A percentile compares a stretch with the other conserved stretches of the same genome.
These are phyloP conservation scores for Haplosporangium gracile DNA, from an alignment of 192 early-diverging fungal species.

Conservation along the genomic window DNA sequence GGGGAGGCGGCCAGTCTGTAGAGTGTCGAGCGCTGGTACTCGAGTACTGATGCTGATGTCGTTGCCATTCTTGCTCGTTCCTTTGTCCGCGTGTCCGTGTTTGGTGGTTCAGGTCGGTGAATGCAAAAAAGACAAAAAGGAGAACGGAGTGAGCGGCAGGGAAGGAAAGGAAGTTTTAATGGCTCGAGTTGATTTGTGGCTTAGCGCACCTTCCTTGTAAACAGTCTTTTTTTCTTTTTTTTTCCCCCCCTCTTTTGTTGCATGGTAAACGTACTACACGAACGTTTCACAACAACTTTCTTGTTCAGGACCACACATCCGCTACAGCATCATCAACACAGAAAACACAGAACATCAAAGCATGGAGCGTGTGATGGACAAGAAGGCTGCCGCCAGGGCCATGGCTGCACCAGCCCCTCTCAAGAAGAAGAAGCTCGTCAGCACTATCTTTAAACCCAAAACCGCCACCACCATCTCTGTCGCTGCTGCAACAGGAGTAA, in stretches of 20 bases:
- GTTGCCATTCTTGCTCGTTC: background rate
- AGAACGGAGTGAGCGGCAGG: background rate
- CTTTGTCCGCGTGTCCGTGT: background rate
- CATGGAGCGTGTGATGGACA: constrained; percentile 41
- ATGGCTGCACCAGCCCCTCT: constrained; percentile 44
- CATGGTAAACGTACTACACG: background rate
- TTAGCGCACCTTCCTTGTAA: background rate
- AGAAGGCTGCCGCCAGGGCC: constrained; percentile 44
- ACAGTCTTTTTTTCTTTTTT: constrained; percentile 14
- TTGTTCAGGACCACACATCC: background rate
- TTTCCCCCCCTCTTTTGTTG: background rate
- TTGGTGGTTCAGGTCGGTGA: background rate
- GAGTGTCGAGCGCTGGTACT: constrained; percentile 36
- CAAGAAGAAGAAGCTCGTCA: constrained; percentile 35
- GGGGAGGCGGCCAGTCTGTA: constrained; percentile 35
- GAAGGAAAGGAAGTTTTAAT: background rate
- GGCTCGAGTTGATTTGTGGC: background rate
- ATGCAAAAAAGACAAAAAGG: background rate
- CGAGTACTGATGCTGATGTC: constrained; percentile 16
- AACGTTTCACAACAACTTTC: background rate
- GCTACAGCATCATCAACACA: background rate
- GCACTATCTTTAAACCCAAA: constrained; percentile 30
- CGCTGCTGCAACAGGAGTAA: background rate
- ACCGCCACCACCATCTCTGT: background rate
- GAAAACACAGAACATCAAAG: background rate